Evolutionary conservation across 192 early-diverging fungal species (phyloP), one percentile per base, ranked within the genome.

Genomic region (Entophlyctis luteolus): DNA sequence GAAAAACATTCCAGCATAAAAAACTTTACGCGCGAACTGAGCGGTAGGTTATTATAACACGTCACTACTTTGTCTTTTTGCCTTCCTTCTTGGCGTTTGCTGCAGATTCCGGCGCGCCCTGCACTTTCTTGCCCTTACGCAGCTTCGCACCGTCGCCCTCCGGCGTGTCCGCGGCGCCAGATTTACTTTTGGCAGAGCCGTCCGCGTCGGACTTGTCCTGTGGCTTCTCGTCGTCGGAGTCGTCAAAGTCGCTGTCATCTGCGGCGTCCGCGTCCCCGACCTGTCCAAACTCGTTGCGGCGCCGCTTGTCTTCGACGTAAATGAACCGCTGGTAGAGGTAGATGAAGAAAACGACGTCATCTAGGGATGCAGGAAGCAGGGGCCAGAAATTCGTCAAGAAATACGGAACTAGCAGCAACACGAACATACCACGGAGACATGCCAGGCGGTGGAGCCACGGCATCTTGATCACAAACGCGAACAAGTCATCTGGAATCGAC

Each of bases 391-490:
- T 8, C 2, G 33, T 14, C 16, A 16, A 55, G 5, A 3, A 0
- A 39, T n/a, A 42, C 4, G 25, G 35, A 38, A 53, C 16, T 22
- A 48, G 10, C 10, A 48, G 0, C 59, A 34, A 31, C 46, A 56
- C 29, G 2, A 2, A 53, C 49, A 27, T 59, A 68, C 67, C 67
- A 38, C 91, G 81, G 14, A 95, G 76, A 76, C 87, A 90, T 8
- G 91, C 93, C 42, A 94, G 59, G 22, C 91, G 77, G 74, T 95
- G 93, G 28, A 93, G 67, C 65, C 81, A 88, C n/a, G 93, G 93
- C 93, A 95, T 95, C 75, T 92, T 93, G 79, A 95, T 93, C 23
- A 91, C 85, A 75, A 94, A 96, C 12, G 91, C 91, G 81, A 96
- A 96, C 66, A 96, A 68, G 65, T 96, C 93, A 73, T 95, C 91